Conservation (phyloP, 176 grass and related monocot genomes). For the Avena atlantica region DNA sequence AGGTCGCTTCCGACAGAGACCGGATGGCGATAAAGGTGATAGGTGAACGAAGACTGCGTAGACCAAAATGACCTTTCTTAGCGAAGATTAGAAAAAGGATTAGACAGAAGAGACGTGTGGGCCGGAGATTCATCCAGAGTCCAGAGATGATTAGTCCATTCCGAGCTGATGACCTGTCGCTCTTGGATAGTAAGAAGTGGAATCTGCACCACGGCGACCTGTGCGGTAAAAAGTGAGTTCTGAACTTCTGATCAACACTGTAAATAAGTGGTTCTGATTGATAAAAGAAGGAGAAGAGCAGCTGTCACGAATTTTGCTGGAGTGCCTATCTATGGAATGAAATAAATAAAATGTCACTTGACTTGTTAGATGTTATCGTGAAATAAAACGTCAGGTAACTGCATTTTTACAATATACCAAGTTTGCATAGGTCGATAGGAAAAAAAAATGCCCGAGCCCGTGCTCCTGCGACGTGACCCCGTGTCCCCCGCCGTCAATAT, state of each 20-base stretch:
- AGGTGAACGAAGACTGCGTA: background rate
- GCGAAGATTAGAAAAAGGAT: background rate
- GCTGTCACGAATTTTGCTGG: no score
- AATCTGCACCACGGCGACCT: background rate
- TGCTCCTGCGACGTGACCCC: no score
- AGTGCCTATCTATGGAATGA: no score
- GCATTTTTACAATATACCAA: no score
- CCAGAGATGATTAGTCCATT: constrained; percentile 1
- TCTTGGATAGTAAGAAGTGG: background rate
- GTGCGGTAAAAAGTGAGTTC: background rate
- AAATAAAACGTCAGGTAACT: no score
- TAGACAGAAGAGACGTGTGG: constrained; percentile 26
- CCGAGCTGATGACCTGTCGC: constrained; percentile 18
- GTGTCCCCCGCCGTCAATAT: no score
- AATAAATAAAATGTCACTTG: no score
- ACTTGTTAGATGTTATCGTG: no score
- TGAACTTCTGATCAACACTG: no score
- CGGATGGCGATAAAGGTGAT: background rate
- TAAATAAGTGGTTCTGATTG: background rate
- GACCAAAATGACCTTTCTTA: background rate
- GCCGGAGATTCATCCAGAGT: background rate
- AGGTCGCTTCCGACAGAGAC: constrained; percentile 11
- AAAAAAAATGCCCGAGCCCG: no score
- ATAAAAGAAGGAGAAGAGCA: background rate
- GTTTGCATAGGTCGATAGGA: no score